Evolutionary conservation across 2,329 filamentous ascomycete genomes (phyloP).

Genomic region (Amauroascus niger): DNA sequence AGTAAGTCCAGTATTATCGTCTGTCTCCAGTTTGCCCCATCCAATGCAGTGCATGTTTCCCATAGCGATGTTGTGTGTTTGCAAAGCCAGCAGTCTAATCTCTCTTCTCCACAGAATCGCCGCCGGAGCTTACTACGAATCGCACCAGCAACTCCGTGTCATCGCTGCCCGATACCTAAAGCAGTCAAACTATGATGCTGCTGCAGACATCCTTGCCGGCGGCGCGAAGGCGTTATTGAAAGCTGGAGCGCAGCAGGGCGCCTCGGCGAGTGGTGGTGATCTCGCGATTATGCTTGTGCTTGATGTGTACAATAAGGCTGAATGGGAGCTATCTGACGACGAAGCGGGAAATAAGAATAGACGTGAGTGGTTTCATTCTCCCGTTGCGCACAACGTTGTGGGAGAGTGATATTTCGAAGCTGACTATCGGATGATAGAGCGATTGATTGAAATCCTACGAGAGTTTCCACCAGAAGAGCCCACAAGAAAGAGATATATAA

Average conservation of each 20-base stretch:
- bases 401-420: not conserved
- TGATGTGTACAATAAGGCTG: conserved; percentile 83
- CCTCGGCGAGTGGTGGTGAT: conserved; percentile 87
- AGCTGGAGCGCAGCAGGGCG: conserved; percentile 59
- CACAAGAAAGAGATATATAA: conserved; percentile 83
- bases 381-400: not conserved
- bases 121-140: conserved; percentile 93
- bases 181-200: conserved; percentile 69
- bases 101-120: conserved; percentile 52
- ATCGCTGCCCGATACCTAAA: conserved; percentile 92
- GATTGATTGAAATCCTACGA: conserved; percentile 66
- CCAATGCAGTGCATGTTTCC: not conserved
- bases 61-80: not conserved
- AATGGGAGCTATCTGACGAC: conserved; percentile 59
- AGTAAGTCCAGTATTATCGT: conserved; percentile 38
- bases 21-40: not conserved
- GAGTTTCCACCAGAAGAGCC: conserved; percentile 77
- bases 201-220: conserved; percentile 74
- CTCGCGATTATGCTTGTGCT: conserved; percentile 75
- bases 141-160: conserved; percentile 93
- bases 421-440: conserved; percentile 30
- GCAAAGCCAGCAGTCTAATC: not conserved
- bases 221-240: conserved; percentile 72
- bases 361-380: conserved; percentile 22
- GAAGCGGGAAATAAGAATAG: conserved; percentile 55